Base-by-base conservation (phyloP, 106 monocot genomes). In the Allium cepa region DNA sequence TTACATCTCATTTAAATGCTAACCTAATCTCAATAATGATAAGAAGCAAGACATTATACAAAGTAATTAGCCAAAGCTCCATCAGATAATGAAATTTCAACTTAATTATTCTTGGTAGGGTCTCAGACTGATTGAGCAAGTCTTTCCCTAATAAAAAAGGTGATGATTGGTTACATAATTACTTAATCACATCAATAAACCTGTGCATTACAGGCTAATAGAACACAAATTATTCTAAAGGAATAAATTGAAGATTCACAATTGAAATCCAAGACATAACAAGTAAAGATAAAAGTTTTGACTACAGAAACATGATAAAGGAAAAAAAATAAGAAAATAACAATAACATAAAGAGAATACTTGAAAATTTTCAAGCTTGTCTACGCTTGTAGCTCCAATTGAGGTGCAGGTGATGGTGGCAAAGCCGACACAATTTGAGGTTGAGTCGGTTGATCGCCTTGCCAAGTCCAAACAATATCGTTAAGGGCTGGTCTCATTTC, bases 391-490 rank as follows among this genome's bases (percentile, higher is more conserved):
- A 36, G 36, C 53, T 63, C 50, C 46, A 18, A 50, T 22, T 66
- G 27, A 50, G 50, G 18, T 4, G 64, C 3, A 50, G 66, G 50
- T 11, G 50, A 11, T 10, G 56, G 56, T 15, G 36, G 56, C 15
- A 56, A 17, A 26, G 66, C 10, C 11, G 66, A 50, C 8, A 66
- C 17, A 10, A 17, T 46, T 22, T 67, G 63, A 36, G 5, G 12
- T 22, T 67, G 63, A 36, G 5, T 5, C 3, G 69, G 13, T 50
- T 78, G 26, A 63, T 81, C 85, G 60, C 81, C 81, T 72, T 81
- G 81, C 81, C 81, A 81, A 8, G 81, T 78, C 81, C 81, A 85
- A 12, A 81, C 85, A 67, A 85, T 85, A 56, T 85, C 81, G 56
- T 75, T 76, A 7, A 85, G 75, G 4, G 78, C 85, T 7, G 81